Conservation (phyloP, 805 yeast genomes). For the Cyberlindnera galapagoensis region DNA sequence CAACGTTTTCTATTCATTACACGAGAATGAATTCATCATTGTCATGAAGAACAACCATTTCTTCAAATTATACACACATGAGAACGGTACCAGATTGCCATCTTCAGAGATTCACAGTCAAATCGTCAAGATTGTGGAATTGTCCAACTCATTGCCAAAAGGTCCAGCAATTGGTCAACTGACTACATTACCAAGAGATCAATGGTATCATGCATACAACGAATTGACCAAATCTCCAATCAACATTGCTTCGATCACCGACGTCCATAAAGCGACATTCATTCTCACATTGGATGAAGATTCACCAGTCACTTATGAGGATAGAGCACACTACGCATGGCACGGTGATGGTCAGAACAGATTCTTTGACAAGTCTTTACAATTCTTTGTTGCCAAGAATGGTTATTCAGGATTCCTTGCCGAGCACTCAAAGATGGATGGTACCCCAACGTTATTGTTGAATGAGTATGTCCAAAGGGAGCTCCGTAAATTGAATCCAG, state of each 20-base stretch:
- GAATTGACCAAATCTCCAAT: slow-evolving; percentile 53
- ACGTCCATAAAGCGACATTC: slow-evolving; percentile 74
- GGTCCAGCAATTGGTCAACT: slow-evolving; percentile 55
- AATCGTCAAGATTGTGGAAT: slow-evolving; percentile 46
- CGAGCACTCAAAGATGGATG: slow-evolving; percentile 98
- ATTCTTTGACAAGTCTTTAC: slow-evolving; percentile 86
- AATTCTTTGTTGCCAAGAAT: slow-evolving; percentile 73
- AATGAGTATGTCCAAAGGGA: slow-evolving; percentile 67
- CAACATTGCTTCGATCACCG: slow-evolving; percentile 54
- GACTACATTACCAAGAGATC: slow-evolving; percentile 81
- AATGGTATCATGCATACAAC: slow-evolving; percentile 58
- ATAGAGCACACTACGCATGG: slow-evolving; percentile 82
- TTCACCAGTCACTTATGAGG: slow-evolving; percentile 69
- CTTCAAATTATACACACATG: slow-evolving; percentile 66
- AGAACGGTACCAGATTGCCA: slow-evolving; percentile 35
- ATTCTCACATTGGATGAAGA: slow-evolving; percentile 73
- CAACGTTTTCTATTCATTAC: slow-evolving; percentile 43
- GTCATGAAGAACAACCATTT: slow-evolving; percentile 74
- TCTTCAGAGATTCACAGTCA: slow-evolving; percentile 49
- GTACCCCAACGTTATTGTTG: slow-evolving; percentile 87
- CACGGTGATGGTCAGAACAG: slow-evolving; percentile 93
- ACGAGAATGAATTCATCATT: slow-evolving; percentile 55
- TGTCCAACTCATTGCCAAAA: slow-evolving; percentile 26
- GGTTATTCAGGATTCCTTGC: slow-evolving; percentile 91
- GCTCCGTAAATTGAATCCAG: slow-evolving; percentile 40